phyloP scores from a whole-genome alignment of 2,329 filamentous ascomycete species.

The Plectosphaerella sp. region DNA sequence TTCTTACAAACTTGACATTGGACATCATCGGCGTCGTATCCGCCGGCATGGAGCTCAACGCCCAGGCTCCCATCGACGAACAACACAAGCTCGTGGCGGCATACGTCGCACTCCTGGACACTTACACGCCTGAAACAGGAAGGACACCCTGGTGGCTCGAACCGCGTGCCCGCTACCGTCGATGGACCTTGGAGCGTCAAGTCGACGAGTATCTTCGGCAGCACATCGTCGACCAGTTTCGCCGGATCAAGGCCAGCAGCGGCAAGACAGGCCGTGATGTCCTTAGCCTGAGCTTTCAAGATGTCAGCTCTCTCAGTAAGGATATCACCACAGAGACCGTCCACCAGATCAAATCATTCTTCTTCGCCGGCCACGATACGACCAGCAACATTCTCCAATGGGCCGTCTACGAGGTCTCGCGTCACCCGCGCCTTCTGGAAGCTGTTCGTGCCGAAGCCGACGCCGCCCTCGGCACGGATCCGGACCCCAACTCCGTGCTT shows the following conservation, averaged over 20 bases:
- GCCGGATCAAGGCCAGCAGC: constrained; percentile 6
- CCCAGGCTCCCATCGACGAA: constrained; percentile 19
- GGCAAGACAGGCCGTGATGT: constrained; percentile 21
- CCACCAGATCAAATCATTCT: constrained; percentile 32
- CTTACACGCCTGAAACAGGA: constrained; percentile 15
- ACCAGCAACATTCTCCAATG: constrained; percentile 30
- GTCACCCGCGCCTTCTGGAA: constrained; percentile 20
- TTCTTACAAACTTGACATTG: constrained; percentile 27
- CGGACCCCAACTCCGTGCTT: constrained; percentile 18
- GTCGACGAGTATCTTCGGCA: constrained; percentile 17
- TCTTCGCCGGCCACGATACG: constrained; percentile 37
- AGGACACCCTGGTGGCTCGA: constrained; percentile 15
- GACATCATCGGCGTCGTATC: constrained; percentile 30
- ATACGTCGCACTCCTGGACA: constrained; percentile 19
- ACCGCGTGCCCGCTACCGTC: constrained; percentile 11
- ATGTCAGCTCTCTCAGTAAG: constrained; percentile 17
- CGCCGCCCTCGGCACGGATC: constrained; percentile 24
- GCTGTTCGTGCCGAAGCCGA: constrained; percentile 29
- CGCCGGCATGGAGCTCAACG: constrained; percentile 26
- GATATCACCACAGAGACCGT: constrained; percentile 22
- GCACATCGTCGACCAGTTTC: constrained; percentile 19
- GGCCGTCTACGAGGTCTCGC: constrained; percentile 29
- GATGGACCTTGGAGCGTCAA: constrained; percentile 11
- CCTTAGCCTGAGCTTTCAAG: constrained; percentile 26
- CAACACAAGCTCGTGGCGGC: constrained; percentile 21